Conservation (phyloP, 345 rosid species). For the Brassica nigra region DNA sequence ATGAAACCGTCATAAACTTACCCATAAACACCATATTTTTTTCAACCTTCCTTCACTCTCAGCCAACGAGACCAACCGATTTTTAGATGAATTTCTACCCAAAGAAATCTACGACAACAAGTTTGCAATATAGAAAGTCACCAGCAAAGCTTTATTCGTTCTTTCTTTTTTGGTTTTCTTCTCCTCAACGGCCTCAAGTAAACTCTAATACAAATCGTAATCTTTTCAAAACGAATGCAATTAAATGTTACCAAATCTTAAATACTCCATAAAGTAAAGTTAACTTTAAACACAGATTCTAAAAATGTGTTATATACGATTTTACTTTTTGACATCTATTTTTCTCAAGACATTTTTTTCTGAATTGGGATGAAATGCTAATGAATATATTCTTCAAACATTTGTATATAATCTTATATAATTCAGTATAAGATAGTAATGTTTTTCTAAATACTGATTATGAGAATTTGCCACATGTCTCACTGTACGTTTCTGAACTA, state of each 20-base stretch:
- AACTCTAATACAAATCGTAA: slow-evolving; percentile 5
- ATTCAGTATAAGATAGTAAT: not conserved
- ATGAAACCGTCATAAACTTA: not conserved
- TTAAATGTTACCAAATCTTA: not conserved
- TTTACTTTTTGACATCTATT: not conserved
- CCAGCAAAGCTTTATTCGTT: not conserved
- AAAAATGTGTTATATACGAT: not conserved
- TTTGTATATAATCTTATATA: not conserved
- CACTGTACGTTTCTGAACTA: not conserved
- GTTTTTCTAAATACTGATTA: not conserved
- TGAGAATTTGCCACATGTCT: not conserved
- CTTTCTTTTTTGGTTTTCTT: not conserved
- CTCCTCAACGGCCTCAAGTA: not conserved
- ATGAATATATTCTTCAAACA: not conserved
- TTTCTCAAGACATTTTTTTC: not conserved
- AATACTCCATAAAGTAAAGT: not conserved
- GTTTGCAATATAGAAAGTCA: not conserved
- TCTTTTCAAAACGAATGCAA: not conserved
- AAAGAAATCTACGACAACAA: not conserved
- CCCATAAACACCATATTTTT: not conserved
- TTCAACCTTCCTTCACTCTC: not conserved
- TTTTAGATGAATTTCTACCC: not conserved
- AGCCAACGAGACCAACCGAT: not conserved
- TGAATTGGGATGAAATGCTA: not conserved
- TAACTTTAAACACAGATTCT: not conserved